Evolutionary conservation across 1,284 basidiomycete species (phyloP).

Genomic region (Tilletia walkeri): DNA sequence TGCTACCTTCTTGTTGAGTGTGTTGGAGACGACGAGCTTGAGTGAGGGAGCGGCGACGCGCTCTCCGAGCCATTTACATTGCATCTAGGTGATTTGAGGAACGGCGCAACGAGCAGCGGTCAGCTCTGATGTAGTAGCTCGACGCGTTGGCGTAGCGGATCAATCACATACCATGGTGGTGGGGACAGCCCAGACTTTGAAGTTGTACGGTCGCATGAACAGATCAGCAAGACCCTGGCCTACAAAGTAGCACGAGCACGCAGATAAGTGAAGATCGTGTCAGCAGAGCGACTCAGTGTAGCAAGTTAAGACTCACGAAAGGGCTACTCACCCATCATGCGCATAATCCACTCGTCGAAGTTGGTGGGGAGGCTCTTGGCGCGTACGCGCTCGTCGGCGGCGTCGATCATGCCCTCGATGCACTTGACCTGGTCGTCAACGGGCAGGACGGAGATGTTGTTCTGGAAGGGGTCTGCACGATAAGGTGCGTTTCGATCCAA

Average conservation of each 20-base stretch:
- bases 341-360: constrained; percentile 61
- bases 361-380: constrained; percentile 56
- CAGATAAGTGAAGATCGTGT: background rate
- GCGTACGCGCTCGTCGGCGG: constrained; percentile 53
- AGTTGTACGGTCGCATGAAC: constrained; percentile 64
- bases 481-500: background rate
- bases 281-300: no score
- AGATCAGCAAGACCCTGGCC: constrained; percentile 59
- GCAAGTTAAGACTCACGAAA: background rate
- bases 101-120: background rate
- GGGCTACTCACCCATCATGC: constrained; percentile 57
- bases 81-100: constrained; percentile 56
- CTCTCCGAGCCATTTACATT: constrained; percentile 64
- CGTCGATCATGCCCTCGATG: constrained; percentile 61
- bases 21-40: constrained; percentile 61
- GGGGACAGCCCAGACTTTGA: constrained; percentile 63
- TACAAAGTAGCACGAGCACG: background rate
- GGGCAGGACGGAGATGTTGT: constrained; percentile 61
- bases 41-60: constrained; percentile 62
- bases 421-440: constrained; percentile 60
- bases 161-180: constrained; percentile 55
- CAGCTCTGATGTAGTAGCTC: no score
- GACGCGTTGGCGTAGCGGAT: background rate
- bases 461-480: constrained; percentile 56
- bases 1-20: constrained; percentile 60